Evolutionary conservation across 805 yeast genomes (phyloP).

Genomic region (Dipodascus geniculatus): DNA sequence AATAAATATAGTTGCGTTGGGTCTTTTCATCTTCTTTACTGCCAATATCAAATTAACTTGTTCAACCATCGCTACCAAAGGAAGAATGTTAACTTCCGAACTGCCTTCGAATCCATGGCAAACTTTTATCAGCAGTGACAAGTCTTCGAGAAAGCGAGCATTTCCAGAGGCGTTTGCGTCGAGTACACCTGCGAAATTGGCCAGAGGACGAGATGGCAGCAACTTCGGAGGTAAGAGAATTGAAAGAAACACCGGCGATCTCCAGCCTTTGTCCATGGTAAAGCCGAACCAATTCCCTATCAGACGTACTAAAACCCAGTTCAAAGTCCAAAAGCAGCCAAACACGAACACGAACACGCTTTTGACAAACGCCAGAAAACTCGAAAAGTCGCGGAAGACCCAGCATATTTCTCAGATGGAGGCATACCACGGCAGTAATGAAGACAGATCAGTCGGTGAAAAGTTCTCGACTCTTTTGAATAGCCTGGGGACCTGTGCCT

Average conservation of each 20-base stretch:
- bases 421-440: background rate
- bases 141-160: background rate
- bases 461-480: background rate
- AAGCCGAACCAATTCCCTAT: too few species aligned
- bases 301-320: background rate
- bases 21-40: background rate
- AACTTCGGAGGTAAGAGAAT: background rate
- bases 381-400: background rate
- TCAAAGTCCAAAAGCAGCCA: background rate
- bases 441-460: background rate
- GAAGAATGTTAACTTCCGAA: background rate
- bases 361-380: background rate
- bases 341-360: background rate
- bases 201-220: background rate
- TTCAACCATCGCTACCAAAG: too few species aligned
- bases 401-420: background rate
- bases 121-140: background rate
- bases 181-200: background rate
- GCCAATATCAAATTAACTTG: background rate
- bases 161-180: background rate
- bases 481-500: background rate
- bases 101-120: background rate
- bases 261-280: too few species aligned
- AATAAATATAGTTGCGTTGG: background rate
- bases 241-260: too few species aligned